Evolutionary conservation across 1,139 yeast species (phyloP), one percentile per base, ranked within the genome.

Genomic region (Kodamaea alishanica): DNA sequence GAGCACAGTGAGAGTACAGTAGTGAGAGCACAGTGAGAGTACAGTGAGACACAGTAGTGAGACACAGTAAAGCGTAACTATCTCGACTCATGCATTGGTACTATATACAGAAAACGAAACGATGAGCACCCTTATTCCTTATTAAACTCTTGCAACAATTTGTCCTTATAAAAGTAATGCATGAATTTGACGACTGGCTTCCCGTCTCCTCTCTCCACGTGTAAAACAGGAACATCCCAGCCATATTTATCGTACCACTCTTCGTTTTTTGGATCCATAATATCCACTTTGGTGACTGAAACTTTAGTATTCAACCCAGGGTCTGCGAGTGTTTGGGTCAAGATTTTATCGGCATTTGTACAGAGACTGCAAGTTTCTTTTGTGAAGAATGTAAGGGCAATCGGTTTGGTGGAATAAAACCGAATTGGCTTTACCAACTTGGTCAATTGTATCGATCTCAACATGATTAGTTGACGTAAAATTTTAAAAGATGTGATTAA

Each of bases 141-240:
- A 26, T 58, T 60, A 27, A 77, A 60, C 48, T 75, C 83, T 20
- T 74, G 77, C 24, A 69, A 49, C 4, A 87, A 63, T 48, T 84
- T 80, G 8, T 75, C 77, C 37, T 73, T 71, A 42, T 79, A 65
- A 40, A 89, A 72, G 42, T 81, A 73, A 61, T 89, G 97, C 90
- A 88, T 87, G 55, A 83, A 78, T 53, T 82, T 83, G 9, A 73
- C 70, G 4, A 81, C 71, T 35, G 73, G 66, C 29, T 56, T 61
- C 34, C 68, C 70, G 5, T 60, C 68, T 3, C 63, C 63, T 42
- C 79, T 59, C 47, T 80, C 83, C 11, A 87, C 69, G 55, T 89
- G 96, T 30, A 88, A 60, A 0, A 90, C 97, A 0, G 97, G 97
- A 2, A 89, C 90, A 55, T 90, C 97, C 59, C 81, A 88, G 47